Percentiles rank a stretch among this genome's conserved stretches.
These are phyloP conservation scores for Microbotryomycetes sp. DNA, from an alignment of 1,284 basidiomycete genomes.

Conservation along the genomic window DNA sequence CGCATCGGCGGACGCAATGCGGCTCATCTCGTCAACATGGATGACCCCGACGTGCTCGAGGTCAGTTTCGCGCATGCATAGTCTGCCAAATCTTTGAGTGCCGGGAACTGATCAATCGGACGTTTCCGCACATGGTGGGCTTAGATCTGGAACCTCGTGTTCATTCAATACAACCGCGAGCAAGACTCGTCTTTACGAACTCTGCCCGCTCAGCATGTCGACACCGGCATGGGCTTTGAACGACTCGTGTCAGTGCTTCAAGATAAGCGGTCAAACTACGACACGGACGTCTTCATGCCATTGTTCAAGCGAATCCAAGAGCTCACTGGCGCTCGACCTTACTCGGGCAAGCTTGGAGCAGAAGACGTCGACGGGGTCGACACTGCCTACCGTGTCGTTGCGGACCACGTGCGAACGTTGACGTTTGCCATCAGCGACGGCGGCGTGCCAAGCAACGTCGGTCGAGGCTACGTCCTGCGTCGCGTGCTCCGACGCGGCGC, in stretches of 20 bases:
- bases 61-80: conserved; percentile 1
- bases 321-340: conserved; percentile 79
- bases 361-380: conserved; percentile 92
- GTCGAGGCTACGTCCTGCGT: conserved; percentile 89
- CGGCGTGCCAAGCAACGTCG: conserved; percentile 91
- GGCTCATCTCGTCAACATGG: conserved; percentile 82
- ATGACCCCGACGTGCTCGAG: conserved; percentile 92
- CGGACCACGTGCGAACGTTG: conserved; percentile 92
- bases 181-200: conserved; percentile 70
- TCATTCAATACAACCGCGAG: conserved; percentile 98
- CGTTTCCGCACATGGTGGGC: background rate
- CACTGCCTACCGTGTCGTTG: conserved; percentile 94
- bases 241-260: conserved; percentile 91
- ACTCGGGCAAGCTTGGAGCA: conserved; percentile 83
- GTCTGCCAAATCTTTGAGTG: too few species aligned
- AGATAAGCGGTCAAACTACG: conserved; percentile 89
- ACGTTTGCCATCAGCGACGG: conserved; percentile 95
- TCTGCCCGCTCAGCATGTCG: conserved; percentile 89
- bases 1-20: conserved; percentile 91
- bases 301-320: conserved; percentile 84
- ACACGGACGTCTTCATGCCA: conserved; percentile 90
- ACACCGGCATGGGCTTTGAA: conserved; percentile 99
- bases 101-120: too few species aligned
- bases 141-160: conserved; percentile 96
- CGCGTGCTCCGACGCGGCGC: conserved; percentile 88